Evolutionary conservation across 108 stramenopile species (phyloP).

Genomic region (Skeletonema grethae): DNA sequence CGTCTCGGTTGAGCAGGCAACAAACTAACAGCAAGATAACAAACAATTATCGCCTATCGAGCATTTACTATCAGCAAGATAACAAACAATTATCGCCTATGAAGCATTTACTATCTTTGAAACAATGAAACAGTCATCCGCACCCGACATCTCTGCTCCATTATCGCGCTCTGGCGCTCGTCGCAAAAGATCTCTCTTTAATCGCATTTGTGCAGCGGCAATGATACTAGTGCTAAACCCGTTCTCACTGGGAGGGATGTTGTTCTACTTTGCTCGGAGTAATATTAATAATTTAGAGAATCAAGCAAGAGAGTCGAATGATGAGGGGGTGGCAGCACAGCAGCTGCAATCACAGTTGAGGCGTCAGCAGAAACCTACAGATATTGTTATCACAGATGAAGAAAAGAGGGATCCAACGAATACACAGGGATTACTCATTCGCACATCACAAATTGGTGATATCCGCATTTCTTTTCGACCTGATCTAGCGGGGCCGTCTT

Average conservation of each 20-base stretch:
- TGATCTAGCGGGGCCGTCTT: slow-evolving; percentile 50
- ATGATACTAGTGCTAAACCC: not conserved
- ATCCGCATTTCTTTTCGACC: slow-evolving; percentile 62
- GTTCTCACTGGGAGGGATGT: not conserved
- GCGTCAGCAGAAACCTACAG: not conserved
- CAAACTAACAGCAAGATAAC: too few species aligned
- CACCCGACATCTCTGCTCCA: not conserved
- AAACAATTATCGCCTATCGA: too few species aligned
- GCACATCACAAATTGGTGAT: slow-evolving; percentile 27
- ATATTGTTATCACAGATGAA: not conserved
- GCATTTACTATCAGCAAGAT: too few species aligned
- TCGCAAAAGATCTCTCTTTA: not conserved
- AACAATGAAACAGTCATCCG: not conserved
- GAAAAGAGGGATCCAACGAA: not conserved
- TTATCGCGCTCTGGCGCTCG: not conserved
- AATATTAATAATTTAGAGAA: not conserved
- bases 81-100: too few species aligned
- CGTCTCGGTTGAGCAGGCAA: too few species aligned
- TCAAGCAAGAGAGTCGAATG: not conserved
- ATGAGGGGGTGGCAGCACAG: not conserved
- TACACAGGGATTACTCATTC: not conserved
- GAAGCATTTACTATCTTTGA: too few species aligned
- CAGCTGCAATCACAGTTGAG: not conserved
- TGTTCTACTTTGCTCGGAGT: not conserved
- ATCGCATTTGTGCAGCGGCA: slow-evolving; percentile 1